A percentile compares a stretch with the other conserved stretches of the same genome.
Conservation (phyloP, 495 filamentous ascomycete species). For the Neurospora sp. region DNA sequence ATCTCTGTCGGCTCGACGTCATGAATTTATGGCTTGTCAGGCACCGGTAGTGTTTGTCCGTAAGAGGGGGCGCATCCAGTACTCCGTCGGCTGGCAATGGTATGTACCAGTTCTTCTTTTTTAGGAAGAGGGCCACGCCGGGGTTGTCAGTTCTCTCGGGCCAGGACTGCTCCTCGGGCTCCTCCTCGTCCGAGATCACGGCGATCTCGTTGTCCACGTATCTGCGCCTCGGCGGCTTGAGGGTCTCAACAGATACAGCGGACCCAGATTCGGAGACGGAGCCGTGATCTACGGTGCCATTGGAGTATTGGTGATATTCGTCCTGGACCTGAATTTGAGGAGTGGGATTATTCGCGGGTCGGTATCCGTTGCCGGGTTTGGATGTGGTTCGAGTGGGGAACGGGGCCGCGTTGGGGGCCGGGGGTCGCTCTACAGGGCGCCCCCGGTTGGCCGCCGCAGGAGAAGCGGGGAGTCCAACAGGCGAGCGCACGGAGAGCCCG, state of each 20-base stretch:
- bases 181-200: background rate
- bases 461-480: slow-evolving; percentile 9
- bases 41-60: slow-evolving; percentile 14
- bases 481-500: slow-evolving; percentile 5
- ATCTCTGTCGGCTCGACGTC: slow-evolving; percentile 17
- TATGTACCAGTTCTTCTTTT: slow-evolving; percentile 10
- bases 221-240: slow-evolving; percentile 2
- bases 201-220: background rate
- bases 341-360: background rate
- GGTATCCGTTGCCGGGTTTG: background rate
- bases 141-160: slow-evolving; percentile 16
- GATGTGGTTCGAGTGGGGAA: background rate
- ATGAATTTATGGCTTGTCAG: slow-evolving; percentile 19
- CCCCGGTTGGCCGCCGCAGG: slow-evolving; percentile 9
- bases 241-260: slow-evolving; percentile 10
- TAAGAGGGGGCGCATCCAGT: slow-evolving; percentile 16
- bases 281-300: background rate
- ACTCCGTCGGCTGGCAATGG: slow-evolving; percentile 11
- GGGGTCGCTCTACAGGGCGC: background rate
- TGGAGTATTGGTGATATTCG: background rate
- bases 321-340: background rate
- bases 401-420: background rate
- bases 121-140: slow-evolving; percentile 21
- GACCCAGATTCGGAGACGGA: slow-evolving; percentile 14
- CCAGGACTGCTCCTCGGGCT: slow-evolving; percentile 1